Conservation (phyloP, 345 rosid genomes). For the Moricandia arvensis region DNA sequence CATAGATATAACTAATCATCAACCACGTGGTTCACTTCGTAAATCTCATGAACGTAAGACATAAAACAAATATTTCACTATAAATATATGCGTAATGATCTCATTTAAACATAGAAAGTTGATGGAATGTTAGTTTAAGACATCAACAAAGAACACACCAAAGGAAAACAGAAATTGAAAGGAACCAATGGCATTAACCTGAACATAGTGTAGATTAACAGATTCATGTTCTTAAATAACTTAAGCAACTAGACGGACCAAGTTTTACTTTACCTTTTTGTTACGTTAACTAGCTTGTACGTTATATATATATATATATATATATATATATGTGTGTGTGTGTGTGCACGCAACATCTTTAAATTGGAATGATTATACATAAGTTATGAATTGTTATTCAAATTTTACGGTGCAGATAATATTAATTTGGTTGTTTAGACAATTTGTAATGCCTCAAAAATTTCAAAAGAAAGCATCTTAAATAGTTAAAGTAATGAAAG, state of each 20-base stretch:
- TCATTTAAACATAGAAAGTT: neutral
- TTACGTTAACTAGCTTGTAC: neutral
- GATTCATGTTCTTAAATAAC: too few species aligned
- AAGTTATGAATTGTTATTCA: neutral
- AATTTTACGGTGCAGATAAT: neutral
- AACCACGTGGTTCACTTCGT: neutral
- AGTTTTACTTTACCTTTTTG: too few species aligned
- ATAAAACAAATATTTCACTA: neutral
- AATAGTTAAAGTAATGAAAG: too few species aligned
- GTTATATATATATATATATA: too few species aligned
- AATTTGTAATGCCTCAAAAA: neutral
- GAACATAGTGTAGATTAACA: too few species aligned
- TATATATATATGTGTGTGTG: too few species aligned
- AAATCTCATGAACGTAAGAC: neutral
- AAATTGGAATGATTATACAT: neutral
- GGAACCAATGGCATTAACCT: too few species aligned
- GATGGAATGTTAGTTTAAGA: neutral
- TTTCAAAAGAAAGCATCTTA: neutral
- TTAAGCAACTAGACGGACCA: neutral
- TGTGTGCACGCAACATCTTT: neutral
- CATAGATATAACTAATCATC: neutral
- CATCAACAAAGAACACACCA: neutral
- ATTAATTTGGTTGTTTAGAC: neutral
- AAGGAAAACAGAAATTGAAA: neutral
- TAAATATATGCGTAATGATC: too few species aligned